These are phyloP conservation scores for Nannochloris sp. DNA, from an alignment of 139 green algal genomes.

Conservation along the genomic window DNA sequence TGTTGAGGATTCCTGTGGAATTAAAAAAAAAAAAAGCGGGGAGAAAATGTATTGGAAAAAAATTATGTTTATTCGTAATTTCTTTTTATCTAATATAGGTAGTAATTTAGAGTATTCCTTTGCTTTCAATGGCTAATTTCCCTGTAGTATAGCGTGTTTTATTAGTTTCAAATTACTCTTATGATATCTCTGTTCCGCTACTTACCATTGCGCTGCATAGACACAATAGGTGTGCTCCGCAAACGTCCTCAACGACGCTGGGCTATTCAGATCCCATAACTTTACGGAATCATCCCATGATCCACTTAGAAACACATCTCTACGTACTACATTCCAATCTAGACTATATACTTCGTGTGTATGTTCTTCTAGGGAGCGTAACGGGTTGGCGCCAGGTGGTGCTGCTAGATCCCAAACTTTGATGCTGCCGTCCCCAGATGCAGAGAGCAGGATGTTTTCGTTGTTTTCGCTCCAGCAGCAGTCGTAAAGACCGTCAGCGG, in stretches of 20 bases:
- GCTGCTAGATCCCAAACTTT: conserved; percentile 85
- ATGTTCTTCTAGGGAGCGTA: conserved; percentile 84
- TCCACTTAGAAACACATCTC: conserved; percentile 80
- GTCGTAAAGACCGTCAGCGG: conserved; percentile 93
- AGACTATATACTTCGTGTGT: conserved; percentile 80
- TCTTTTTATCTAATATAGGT: too few relatives aligned
- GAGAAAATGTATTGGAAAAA: not conserved
- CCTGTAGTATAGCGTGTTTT: too few relatives aligned
- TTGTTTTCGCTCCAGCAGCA: conserved; percentile 93
- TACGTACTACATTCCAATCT: conserved; percentile 79
- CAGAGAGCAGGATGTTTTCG: conserved; percentile 87
- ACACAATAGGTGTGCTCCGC: conserved; percentile 92
- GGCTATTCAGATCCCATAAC: conserved; percentile 72
- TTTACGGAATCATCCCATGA: conserved; percentile 96
- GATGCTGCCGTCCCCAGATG: conserved; percentile 87
- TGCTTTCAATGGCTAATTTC: too few relatives aligned
- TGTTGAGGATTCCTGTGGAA: conserved; percentile 63
- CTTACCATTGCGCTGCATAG: conserved; percentile 86
- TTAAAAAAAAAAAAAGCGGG: not conserved
- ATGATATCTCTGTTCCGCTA: not conserved
- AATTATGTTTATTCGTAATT: too few relatives aligned
- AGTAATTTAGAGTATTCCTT: too few relatives aligned
- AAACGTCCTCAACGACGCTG: conserved; percentile 64
- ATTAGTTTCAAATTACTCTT: not conserved
- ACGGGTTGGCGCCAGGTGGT: conserved; percentile 71